Conservation (phyloP, 805 yeast genomes). For the Saturnispora kantuleensis region DNA sequence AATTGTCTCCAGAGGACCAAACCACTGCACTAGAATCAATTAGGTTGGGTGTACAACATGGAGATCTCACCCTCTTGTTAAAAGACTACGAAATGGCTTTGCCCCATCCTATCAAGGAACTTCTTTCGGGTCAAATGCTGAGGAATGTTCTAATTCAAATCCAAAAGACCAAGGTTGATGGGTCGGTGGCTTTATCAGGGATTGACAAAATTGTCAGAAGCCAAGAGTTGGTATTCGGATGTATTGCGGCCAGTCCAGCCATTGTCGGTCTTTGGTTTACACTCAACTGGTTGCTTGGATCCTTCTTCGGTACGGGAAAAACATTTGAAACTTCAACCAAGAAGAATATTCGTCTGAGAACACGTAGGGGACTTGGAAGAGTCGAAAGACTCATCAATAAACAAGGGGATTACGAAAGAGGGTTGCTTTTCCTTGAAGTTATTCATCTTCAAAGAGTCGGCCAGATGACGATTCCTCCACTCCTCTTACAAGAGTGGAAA, state of each 20-base stretch:
- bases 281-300: conserved; percentile 10
- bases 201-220: conserved; percentile 82
- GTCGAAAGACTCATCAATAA: conserved; percentile 17
- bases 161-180: conserved; percentile 96
- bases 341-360: conserved; percentile 1
- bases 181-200: conserved; percentile 80
- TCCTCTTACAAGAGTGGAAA: conserved; percentile 43
- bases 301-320: conserved; percentile 5
- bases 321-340: neutral
- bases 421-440: conserved; percentile 58
- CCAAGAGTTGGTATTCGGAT: conserved; percentile 89
- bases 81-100: conserved; percentile 70
- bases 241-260: conserved; percentile 83
- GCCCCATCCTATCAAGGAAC: conserved; percentile 53
- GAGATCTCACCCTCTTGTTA: conserved; percentile 75
- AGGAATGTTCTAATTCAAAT: conserved; percentile 78
- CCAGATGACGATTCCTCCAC: conserved; percentile 38
- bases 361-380: conserved; percentile 9
- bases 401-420: conserved; percentile 35
- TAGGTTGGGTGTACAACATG: conserved; percentile 45
- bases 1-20: conserved; percentile 6
- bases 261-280: conserved; percentile 44
- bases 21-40: conserved; percentile 23
- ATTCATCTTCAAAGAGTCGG: conserved; percentile 47
- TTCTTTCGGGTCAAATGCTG: conserved; percentile 59